These are phyloP conservation scores for Desmodesmus armatus DNA, from an alignment of 139 green algal genomes.

Conservation along the genomic window DNA sequence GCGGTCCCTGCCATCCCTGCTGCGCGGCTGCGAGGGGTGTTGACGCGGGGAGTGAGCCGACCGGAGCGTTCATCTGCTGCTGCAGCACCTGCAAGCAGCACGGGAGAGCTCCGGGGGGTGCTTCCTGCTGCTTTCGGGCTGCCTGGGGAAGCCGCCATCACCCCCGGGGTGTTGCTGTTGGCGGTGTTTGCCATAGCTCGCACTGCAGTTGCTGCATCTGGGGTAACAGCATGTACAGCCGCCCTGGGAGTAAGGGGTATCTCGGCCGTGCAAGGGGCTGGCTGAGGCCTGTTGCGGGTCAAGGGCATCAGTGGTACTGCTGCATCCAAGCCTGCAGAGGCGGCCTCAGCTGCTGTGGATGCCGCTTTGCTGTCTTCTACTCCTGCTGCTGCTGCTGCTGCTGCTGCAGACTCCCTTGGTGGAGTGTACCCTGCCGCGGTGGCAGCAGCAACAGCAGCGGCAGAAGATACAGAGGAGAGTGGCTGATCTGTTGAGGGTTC, in stretches of 20 bases:
- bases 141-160: too few species aligned
- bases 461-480: neutral
- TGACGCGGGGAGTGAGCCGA: too few species aligned
- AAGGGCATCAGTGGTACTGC: too few species aligned
- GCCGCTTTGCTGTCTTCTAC: neutral
- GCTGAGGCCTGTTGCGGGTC: too few species aligned
- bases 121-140: neutral
- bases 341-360: neutral
- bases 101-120: neutral
- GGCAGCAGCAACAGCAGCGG: neutral
- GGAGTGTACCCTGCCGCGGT: neutral
- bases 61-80: too few species aligned
- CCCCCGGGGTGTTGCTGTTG: too few species aligned
- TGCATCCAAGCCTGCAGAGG: too few species aligned
- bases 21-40: too few species aligned
- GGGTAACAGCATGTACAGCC: neutral
- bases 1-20: too few species aligned
- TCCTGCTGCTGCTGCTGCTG: slow-evolving; percentile 15
- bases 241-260: neutral
- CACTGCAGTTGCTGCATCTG: too few species aligned
- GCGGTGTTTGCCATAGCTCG: too few species aligned
- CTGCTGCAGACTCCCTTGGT: neutral
- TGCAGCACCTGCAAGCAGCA: neutral
- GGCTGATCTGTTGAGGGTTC: neutral
- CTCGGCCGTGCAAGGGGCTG: too few species aligned